These are phyloP conservation scores for Mucor mucedo DNA, from an alignment of 371 early-diverging fungal genomes.

Conservation along the genomic window DNA sequence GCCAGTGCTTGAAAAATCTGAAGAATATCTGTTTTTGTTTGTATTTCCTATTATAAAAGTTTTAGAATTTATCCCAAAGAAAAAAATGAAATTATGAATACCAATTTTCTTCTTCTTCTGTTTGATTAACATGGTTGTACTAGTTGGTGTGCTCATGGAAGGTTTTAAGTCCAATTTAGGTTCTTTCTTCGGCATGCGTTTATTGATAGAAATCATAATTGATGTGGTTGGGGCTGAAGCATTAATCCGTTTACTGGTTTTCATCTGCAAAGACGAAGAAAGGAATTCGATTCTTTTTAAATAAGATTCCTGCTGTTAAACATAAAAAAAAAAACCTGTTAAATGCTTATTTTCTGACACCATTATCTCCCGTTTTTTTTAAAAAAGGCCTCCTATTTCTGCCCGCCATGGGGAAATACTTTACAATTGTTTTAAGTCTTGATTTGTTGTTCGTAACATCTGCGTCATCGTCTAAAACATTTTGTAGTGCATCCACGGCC, in stretches of 20 bases:
- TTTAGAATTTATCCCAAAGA: too few relatives aligned
- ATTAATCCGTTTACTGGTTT: background rate
- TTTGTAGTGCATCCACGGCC: slow-evolving; percentile 1
- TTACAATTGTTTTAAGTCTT: slow-evolving; percentile 6
- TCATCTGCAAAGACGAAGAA: background rate
- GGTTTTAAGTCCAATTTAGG: background rate
- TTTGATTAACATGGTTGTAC: background rate
- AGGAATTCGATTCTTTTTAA: slow-evolving; percentile 7
- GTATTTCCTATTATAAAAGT: background rate
- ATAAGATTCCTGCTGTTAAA: slow-evolving; percentile 6
- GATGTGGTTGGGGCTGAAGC: background rate
- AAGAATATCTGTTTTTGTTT: slow-evolving; percentile 1
- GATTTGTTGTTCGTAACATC: background rate
- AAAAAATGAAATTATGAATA: too few relatives aligned
- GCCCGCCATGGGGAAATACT: background rate
- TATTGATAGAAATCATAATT: background rate
- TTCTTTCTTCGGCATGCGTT: background rate
- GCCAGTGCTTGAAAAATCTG: background rate
- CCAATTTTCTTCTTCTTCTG: too few relatives aligned
- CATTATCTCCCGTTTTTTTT: background rate
- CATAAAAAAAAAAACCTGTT: background rate
- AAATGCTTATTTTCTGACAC: slow-evolving; percentile 5
- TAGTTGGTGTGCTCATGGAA: background rate
- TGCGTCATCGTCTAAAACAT: background rate
- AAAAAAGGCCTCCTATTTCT: background rate